Conservation (phyloP, 225 moss, liverwort and hornwort species). For the Physcomitrium patens region DNA sequence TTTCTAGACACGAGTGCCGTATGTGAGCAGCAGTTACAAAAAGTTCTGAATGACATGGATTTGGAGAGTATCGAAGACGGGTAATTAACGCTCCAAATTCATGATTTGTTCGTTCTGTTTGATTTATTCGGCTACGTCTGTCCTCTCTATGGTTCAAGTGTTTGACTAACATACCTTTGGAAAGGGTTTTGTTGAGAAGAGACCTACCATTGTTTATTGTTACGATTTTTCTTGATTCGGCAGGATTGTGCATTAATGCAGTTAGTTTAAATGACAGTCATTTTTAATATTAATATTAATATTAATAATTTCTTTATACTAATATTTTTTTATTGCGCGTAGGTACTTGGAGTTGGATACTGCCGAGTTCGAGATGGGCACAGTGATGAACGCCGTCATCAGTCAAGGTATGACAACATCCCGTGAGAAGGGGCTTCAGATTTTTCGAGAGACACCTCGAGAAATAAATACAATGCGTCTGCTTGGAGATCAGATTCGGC, state of each 20-base stretch:
- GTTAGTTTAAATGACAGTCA: neutral
- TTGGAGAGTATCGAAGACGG: slow-evolving; percentile 67
- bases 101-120: neutral
- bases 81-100: slow-evolving; percentile 29
- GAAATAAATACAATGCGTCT: slow-evolving; percentile 57
- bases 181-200: neutral
- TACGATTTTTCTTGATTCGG: neutral
- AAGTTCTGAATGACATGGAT: slow-evolving; percentile 62
- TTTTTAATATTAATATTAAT: neutral
- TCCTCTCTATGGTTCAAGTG: neutral
- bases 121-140: neutral
- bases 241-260: neutral
- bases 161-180: slow-evolving; percentile 1
- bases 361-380: slow-evolving; percentile 59
- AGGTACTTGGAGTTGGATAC: slow-evolving; percentile 63
- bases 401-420: slow-evolving; percentile 66
- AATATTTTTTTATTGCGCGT: neutral
- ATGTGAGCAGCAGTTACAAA: slow-evolving; percentile 58
- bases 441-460: slow-evolving; percentile 62
- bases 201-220: neutral
- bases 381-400: slow-evolving; percentile 62
- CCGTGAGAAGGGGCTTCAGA: slow-evolving; percentile 63
- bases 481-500: slow-evolving; percentile 64
- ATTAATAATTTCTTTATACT: too few relatives aligned
- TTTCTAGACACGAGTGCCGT: slow-evolving; percentile 58